Evolutionary conservation across 2,329 filamentous ascomycete species (phyloP), one percentile per base, ranked within the genome.

Genomic region (Neoarthrinium moseri): DNA sequence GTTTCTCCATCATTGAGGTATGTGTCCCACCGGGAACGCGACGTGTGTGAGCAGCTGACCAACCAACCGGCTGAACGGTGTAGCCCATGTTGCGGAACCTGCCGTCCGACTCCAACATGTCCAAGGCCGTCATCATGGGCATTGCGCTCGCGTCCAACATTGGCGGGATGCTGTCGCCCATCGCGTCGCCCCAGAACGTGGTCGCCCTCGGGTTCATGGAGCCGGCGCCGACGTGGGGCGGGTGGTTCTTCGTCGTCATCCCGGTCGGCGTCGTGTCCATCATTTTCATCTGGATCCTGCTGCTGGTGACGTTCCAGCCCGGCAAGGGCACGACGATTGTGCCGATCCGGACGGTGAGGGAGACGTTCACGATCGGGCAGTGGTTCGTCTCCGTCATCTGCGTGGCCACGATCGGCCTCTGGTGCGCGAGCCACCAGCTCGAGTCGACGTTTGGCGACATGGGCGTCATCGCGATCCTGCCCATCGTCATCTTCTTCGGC

Each of bases 391-490:
- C 84, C 26, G 62, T 87, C 22, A 84, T 95, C 13, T 96, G 94
- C 0, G 54, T 99, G 4, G 65, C 77, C 17, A 99, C 94, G 2
- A 99, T 99, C 56, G 75, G 77, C 0, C 77, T 99, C 10, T 99
- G 94, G 94, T 99, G 94, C 61, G 83, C 89, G 2, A 91, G 85
- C 57, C 91, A 97, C 66, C 87, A 94, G 60, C 79, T 99, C 6
- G 90, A 97, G 61, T 71, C 78, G 50, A 71, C 92, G 0, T 96
- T 99, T 60, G 94, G 94, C 45, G 92, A 99, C 63, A 99, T 99
- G 94, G 94, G 94, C 43, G 91, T 99, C 43, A 88, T 99, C 33
- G 95, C 94, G 48, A 95, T 99, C 62, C 90, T 99, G 50, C 94
- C 94, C 5, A 86, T 99, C 42, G 87, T 95, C 3, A 76, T 96